Evolutionary conservation across 2,329 filamentous ascomycete species (phyloP).

Genomic region (Hymenoscyphus occultus): DNA sequence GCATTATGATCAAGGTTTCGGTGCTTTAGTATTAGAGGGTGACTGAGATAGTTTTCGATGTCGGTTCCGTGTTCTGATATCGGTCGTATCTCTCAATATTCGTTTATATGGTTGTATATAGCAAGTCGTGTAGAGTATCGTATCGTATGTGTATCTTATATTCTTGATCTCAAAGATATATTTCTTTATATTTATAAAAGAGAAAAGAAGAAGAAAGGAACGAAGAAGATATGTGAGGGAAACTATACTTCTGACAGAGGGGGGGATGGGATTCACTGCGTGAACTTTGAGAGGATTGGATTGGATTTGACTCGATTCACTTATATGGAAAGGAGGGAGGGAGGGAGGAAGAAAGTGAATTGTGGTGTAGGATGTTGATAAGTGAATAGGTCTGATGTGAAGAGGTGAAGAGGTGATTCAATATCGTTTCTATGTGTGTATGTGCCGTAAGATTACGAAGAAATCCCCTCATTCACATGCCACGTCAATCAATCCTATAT

Average conservation of each 20-base stretch:
- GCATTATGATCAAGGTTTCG: background rate
- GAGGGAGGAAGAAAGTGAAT: too few species aligned
- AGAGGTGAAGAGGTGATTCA: too few species aligned
- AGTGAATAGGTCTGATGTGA: too few species aligned
- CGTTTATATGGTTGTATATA: background rate
- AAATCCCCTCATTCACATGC: too few species aligned
- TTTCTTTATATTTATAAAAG: background rate
- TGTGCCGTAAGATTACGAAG: too few species aligned
- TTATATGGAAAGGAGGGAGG: too few species aligned
- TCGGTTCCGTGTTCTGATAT: background rate
- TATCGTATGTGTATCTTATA: background rate
- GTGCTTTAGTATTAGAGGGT: background rate
- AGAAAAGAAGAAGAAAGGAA: background rate
- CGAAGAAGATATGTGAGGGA: background rate
- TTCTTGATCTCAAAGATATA: too few species aligned
- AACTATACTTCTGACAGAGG: background rate
- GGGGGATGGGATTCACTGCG: background rate
- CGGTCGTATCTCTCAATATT: background rate
- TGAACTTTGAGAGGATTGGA: background rate
- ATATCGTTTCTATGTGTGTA: too few species aligned
- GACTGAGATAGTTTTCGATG: background rate
- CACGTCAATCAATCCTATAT: too few species aligned
- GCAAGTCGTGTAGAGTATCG: background rate
- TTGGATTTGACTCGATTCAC: too few species aligned
- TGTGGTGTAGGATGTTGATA: too few species aligned